Conservation (phyloP, 2,329 filamentous ascomycete species). For the Penicillium fuscoglaucum region DNA sequence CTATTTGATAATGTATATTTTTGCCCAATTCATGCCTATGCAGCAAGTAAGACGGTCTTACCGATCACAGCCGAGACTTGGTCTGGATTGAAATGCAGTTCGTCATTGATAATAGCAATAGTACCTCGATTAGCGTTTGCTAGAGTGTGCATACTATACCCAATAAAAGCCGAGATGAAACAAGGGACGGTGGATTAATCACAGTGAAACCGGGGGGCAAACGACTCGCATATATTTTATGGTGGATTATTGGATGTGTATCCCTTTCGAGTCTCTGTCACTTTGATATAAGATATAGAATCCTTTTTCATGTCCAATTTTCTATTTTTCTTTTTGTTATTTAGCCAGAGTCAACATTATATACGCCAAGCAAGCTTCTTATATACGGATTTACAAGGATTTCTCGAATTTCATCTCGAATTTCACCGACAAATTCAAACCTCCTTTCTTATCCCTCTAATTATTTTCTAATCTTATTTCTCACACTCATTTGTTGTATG, state of each 20-base stretch:
- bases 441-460: not conserved
- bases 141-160: slow-evolving; percentile 9
- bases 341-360: not conserved
- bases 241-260: not conserved
- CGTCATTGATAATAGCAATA: not conserved
- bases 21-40: not conserved
- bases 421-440: not conserved
- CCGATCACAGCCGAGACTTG: not conserved
- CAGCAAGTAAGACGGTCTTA: not conserved
- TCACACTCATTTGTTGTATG: not conserved
- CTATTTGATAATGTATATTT: slow-evolving; percentile 6
- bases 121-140: slow-evolving; percentile 9
- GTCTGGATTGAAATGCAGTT: slow-evolving; percentile 1
- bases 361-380: slow-evolving; percentile 9
- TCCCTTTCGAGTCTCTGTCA: not conserved
- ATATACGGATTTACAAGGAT: not conserved
- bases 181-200: slow-evolving; percentile 24
- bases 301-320: not conserved
- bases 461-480: not conserved
- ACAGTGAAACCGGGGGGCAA: slow-evolving; percentile 17
- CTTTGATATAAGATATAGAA: not conserved
- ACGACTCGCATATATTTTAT: not conserved
- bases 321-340: not conserved
- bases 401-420: not conserved
- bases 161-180: slow-evolving; percentile 18